phyloP scores from a whole-genome alignment of 495 filamentous ascomycete species.

The Trichoderma orchidacearum region DNA sequence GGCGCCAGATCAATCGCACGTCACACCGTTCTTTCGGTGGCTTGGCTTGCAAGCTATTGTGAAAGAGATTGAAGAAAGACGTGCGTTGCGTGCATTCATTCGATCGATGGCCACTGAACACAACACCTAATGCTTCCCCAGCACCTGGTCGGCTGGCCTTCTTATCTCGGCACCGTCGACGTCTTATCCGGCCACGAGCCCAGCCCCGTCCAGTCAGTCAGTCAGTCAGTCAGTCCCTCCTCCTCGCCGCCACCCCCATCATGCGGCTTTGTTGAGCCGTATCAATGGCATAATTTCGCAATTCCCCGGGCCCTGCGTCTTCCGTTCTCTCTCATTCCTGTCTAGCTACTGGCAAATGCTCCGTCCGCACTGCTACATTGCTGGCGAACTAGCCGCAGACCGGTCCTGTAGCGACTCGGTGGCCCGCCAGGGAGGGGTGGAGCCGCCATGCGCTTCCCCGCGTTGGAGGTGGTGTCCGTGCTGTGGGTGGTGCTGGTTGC shows the following conservation, averaged over 20 bases:
- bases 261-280: neutral
- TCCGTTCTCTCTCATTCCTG: neutral
- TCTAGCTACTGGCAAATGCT: neutral
- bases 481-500: neutral
- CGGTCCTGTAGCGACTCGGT: constrained; percentile 1
- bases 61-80: no score
- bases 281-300: neutral
- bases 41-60: neutral
- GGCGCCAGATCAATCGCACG: neutral
- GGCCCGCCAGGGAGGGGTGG: neutral
- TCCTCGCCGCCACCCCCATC: neutral
- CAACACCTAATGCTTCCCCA: no score
- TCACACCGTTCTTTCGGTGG: neutral
- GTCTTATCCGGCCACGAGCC: no score
- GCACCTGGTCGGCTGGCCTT: neutral
- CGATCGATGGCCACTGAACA: no score
- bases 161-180: neutral
- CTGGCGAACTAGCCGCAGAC: constrained; percentile 23
- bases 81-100: no score
- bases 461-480: neutral
- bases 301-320: neutral
- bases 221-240: neutral
- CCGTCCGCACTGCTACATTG: constrained; percentile 1
- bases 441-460: neutral
- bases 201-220: no score